Percentiles rank a stretch among this genome's conserved stretches.
Evolutionary conservation across 2,329 filamentous ascomycete genomes (phyloP).

Genomic region (Aspergillus bombycis): DNA sequence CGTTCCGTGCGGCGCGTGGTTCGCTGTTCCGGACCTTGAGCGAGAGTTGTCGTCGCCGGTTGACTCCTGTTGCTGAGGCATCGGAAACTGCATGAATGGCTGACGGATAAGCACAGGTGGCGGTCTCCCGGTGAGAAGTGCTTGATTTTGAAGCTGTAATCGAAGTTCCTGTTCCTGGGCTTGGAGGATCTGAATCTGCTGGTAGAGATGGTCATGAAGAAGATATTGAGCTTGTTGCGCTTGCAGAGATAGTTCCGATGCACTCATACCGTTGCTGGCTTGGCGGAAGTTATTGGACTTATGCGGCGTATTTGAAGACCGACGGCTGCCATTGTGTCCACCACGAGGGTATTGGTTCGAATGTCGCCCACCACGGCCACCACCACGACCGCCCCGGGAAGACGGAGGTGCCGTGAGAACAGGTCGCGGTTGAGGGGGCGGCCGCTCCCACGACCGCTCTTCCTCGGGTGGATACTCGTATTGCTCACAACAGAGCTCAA

Average conservation of each 20-base stretch:
- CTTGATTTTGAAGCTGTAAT: slow-evolving; percentile 51
- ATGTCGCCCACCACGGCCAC: slow-evolving; percentile 54
- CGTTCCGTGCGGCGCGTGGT: slow-evolving; percentile 36
- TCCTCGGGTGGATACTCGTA: slow-evolving; percentile 88
- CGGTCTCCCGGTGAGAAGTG: slow-evolving; percentile 43
- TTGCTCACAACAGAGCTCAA: slow-evolving; percentile 83
- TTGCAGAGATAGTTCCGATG: slow-evolving; percentile 44
- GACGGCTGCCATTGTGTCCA: slow-evolving; percentile 51
- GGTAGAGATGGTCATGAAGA: slow-evolving; percentile 53
- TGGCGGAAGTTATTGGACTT: slow-evolving; percentile 43
- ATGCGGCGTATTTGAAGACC: slow-evolving; percentile 61
- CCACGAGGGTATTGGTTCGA: slow-evolving; percentile 52
- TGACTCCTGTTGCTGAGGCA: slow-evolving; percentile 41
- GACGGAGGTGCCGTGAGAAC: slow-evolving; percentile 50
- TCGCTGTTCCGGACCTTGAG: slow-evolving; percentile 41
- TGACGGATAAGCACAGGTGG: slow-evolving; percentile 46
- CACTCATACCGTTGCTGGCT: slow-evolving; percentile 38
- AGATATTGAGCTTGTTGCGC: slow-evolving; percentile 52
- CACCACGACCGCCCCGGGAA: slow-evolving; percentile 54
- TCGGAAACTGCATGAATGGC: slow-evolving; percentile 45
- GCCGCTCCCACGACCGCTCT: slow-evolving; percentile 59
- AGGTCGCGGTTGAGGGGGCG: slow-evolving; percentile 59
- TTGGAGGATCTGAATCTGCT: slow-evolving; percentile 54
- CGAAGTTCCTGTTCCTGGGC: slow-evolving; percentile 54
- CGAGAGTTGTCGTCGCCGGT: slow-evolving; percentile 40